Conservation (phyloP, 2,329 filamentous ascomycete species). For the Epichloe glyceriae region DNA sequence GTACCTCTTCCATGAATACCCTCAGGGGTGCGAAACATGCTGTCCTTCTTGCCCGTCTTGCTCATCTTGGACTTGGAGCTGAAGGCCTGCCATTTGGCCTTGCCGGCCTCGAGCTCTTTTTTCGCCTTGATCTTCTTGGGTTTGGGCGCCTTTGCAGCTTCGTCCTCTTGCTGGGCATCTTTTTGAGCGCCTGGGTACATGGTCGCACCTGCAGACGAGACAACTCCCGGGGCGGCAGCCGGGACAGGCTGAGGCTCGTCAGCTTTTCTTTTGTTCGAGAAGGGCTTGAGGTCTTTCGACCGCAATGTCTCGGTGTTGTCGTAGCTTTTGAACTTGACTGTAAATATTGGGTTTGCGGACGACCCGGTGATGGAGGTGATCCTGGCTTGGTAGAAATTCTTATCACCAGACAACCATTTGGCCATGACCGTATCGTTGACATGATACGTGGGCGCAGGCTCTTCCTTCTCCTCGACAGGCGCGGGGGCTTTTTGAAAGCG, state of each 20-base stretch:
- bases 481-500: conserved; percentile 44
- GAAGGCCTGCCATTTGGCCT: conserved; percentile 93
- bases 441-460: conserved; percentile 49
- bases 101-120: conserved; percentile 80
- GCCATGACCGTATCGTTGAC: conserved; percentile 86
- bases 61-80: conserved; percentile 61
- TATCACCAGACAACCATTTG: conserved; percentile 83
- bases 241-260: conserved; percentile 53
- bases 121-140: conserved; percentile 86
- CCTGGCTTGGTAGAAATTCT: conserved; percentile 78
- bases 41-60: conserved; percentile 67
- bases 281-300: conserved; percentile 70
- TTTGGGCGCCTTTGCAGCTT: conserved; percentile 57
- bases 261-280: conserved; percentile 74
- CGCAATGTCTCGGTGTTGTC: conserved; percentile 70
- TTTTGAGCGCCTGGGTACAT: conserved; percentile 49
- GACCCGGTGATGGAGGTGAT: conserved; percentile 93
- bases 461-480: conserved; percentile 36
- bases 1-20: conserved; percentile 75
- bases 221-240: conserved; percentile 29
- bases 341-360: conserved; percentile 79
- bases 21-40: conserved; percentile 92
- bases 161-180: conserved; percentile 48
- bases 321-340: conserved; percentile 91
- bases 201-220: conserved; percentile 42